Conservation (phyloP, 371 early-diverging fungal genomes). For the Lichtheimia corymbifera region DNA sequence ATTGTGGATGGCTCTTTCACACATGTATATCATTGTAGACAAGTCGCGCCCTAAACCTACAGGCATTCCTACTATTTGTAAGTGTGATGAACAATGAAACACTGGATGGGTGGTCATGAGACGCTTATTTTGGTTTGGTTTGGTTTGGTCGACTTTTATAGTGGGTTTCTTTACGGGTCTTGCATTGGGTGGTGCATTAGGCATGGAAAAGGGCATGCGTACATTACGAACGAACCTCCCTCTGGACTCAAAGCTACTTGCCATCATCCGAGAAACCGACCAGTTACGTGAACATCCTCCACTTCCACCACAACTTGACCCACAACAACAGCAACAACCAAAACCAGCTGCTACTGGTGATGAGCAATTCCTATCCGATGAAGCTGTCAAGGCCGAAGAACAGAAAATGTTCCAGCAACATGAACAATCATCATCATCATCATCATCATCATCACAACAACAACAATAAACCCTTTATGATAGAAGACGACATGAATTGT, state of each 20-base stretch:
- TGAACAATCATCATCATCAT: no score
- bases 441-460: neutral
- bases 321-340: neutral
- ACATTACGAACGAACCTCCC: slow-evolving; percentile 33
- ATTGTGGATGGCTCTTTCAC: neutral
- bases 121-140: neutral
- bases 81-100: slow-evolving; percentile 1
- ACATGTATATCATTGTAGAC: slow-evolving; percentile 5
- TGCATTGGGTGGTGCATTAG: slow-evolving; percentile 33
- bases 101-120: no score
- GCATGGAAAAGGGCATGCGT: slow-evolving; percentile 46
- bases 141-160: slow-evolving; percentile 10
- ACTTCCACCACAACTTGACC: slow-evolving; percentile 1
- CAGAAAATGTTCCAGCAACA: no score
- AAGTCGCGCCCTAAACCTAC: slow-evolving; percentile 22
- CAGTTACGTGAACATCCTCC: slow-evolving; percentile 10
- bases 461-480: neutral
- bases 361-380: no score
- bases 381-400: no score
- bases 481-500: neutral
- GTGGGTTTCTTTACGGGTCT: slow-evolving; percentile 41
- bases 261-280: slow-evolving; percentile 35
- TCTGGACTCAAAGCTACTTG: slow-evolving; percentile 29
- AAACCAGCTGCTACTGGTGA: neutral
- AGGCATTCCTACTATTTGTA: slow-evolving; percentile 41